Conservation (phyloP, 2,329 filamentous ascomycete genomes). For the Sporothrix pseudoabietina region DNA sequence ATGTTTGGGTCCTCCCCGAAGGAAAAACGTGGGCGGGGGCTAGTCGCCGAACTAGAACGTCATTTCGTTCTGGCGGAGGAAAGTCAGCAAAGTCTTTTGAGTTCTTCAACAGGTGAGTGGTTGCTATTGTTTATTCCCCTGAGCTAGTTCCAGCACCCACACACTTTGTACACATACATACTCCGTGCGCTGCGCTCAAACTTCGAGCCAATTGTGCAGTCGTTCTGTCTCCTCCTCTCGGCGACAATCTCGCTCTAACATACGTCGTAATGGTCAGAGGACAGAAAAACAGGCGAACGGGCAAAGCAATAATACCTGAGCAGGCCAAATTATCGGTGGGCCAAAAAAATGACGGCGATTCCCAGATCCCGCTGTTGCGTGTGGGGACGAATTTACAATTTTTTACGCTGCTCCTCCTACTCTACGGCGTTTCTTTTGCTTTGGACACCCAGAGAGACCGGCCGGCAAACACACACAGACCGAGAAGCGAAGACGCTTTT, state of each 20-base stretch:
- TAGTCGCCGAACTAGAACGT: slow-evolving; percentile 14
- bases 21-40: slow-evolving; percentile 22
- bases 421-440: not conserved
- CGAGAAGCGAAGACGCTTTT: not conserved
- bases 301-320: not conserved
- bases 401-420: not conserved
- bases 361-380: slow-evolving; percentile 2
- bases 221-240: not conserved
- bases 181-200: not conserved
- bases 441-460: not conserved
- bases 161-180: not conserved
- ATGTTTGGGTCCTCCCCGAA: not conserved
- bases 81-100: not conserved
- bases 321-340: not conserved
- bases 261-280: too few species aligned
- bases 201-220: not conserved
- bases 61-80: slow-evolving; percentile 1
- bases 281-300: not conserved
- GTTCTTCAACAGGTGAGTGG: not conserved
- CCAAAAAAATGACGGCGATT: not conserved
- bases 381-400: not conserved
- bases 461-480: not conserved
- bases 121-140: slow-evolving; percentile 2
- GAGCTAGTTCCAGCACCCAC: not conserved
- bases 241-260: not conserved